Conservation (phyloP, 2,329 filamentous ascomycete species). For the Colletotrichum costaricense region DNA sequence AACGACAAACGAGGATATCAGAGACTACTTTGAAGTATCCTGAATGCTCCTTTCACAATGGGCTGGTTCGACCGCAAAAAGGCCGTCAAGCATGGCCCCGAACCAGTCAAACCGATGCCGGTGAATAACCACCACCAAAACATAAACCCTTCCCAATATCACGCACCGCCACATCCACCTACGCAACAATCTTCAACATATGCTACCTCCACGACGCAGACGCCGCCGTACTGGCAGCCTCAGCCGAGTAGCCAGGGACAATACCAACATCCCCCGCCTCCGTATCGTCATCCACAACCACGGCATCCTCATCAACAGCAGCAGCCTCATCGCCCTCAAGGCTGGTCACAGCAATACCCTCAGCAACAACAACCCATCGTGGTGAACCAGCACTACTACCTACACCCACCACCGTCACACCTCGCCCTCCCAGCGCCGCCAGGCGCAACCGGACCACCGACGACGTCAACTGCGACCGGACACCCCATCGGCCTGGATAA, state of each 20-base stretch:
- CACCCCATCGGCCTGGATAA: slow-evolving; percentile 44
- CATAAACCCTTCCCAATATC: not conserved
- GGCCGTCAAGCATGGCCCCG: slow-evolving; percentile 37
- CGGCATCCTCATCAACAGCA: slow-evolving; percentile 30
- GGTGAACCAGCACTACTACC: slow-evolving; percentile 65
- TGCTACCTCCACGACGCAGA: slow-evolving; percentile 20
- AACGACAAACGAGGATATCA: not conserved
- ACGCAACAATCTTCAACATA: slow-evolving; percentile 13
- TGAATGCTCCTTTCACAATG: slow-evolving; percentile 37
- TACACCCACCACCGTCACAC: slow-evolving; percentile 40
- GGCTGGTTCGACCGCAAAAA: slow-evolving; percentile 44
- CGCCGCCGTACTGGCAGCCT: slow-evolving; percentile 18
- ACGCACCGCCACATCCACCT: slow-evolving; percentile 20
- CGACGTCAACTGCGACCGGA: slow-evolving; percentile 14
- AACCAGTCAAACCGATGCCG: slow-evolving; percentile 1
- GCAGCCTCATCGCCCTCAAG: slow-evolving; percentile 39
- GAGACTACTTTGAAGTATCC: not conserved
- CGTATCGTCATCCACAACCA: slow-evolving; percentile 17
- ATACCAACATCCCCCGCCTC: slow-evolving; percentile 12
- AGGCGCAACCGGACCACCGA: not conserved
- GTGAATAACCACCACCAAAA: slow-evolving; percentile 36
- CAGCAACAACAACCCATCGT: slow-evolving; percentile 51
- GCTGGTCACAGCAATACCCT: slow-evolving; percentile 34
- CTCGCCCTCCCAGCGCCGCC: slow-evolving; percentile 19
- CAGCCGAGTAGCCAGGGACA: slow-evolving; percentile 18